A percentile compares a stretch with the other conserved stretches of the same genome.
phyloP scores from a whole-genome alignment of 1,139 yeast genomes.

The Arxiozyma heterogenica region DNA sequence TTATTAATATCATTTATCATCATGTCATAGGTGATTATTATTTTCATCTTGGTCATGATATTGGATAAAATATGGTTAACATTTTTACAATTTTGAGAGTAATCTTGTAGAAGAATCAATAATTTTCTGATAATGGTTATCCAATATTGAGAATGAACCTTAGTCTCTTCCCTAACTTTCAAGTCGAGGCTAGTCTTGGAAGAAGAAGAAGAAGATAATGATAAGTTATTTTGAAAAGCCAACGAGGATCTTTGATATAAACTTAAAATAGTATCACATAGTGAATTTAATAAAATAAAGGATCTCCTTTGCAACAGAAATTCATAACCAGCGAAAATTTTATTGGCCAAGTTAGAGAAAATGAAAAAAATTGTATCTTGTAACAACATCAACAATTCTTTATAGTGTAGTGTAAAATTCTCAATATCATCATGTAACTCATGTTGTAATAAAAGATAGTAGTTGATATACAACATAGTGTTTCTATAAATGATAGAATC shows the following conservation, averaged over 20 bases:
- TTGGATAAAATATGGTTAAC: slow-evolving; percentile 15
- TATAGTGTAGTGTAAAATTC: slow-evolving; percentile 15
- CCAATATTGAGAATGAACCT: slow-evolving; percentile 14
- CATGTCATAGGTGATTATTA: slow-evolving; percentile 15
- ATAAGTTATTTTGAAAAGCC: slow-evolving; percentile 5
- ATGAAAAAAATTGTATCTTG: slow-evolving; percentile 26
- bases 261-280: slow-evolving; percentile 21
- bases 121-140: slow-evolving; percentile 19
- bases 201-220: background rate
- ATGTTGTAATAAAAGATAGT: slow-evolving; percentile 21
- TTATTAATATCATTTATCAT: background rate
- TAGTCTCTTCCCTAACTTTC: slow-evolving; percentile 6
- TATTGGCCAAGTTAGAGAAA: slow-evolving; percentile 27
- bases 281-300: slow-evolving; percentile 16
- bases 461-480: slow-evolving; percentile 17
- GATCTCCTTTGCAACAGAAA: slow-evolving; percentile 22
- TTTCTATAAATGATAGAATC: slow-evolving; percentile 26
- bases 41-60: slow-evolving; percentile 14
- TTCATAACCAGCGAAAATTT: slow-evolving; percentile 27
- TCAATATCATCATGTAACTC: slow-evolving; percentile 16
- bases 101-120: slow-evolving; percentile 25
- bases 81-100: slow-evolving; percentile 25
- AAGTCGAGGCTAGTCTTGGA: background rate
- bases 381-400: slow-evolving; percentile 19
- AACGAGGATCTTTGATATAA: slow-evolving; percentile 17